A percentile compares a stretch with the other conserved stretches of the same genome.
phyloP scores from a whole-genome alignment of 2,329 filamentous ascomycete species.

The Peltaster fructicola region DNA sequence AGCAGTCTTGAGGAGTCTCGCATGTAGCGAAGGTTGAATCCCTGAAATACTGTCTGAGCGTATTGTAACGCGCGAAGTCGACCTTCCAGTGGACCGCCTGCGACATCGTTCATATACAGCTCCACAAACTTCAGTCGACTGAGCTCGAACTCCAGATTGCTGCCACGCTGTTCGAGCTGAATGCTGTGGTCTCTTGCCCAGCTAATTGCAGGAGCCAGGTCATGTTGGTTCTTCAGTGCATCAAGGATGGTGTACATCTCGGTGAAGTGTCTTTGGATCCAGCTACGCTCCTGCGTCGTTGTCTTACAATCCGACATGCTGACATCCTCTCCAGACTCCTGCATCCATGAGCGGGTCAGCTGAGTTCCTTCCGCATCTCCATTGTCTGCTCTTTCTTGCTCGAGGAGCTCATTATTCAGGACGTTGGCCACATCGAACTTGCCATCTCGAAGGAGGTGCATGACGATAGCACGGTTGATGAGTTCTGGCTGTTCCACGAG shows the following conservation, averaged over 20 bases:
- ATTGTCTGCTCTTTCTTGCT: conserved; percentile 3
- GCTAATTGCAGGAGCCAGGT: conserved; percentile 66
- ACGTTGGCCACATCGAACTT: conserved; percentile 77
- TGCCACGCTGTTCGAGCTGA: conserved; percentile 62
- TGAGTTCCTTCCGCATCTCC: too few relatives aligned
- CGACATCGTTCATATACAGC: conserved; percentile 47
- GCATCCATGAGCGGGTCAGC: conserved; percentile 3
- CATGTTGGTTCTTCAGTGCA: conserved; percentile 50
- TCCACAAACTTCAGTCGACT: conserved; percentile 79
- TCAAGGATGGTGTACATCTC: conserved; percentile 84
- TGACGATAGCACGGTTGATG: conserved; percentile 84
- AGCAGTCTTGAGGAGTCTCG: conserved; percentile 67
- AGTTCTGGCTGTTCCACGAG: conserved; percentile 57
- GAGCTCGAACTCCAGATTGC: conserved; percentile 89
- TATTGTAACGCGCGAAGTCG: conserved; percentile 54
- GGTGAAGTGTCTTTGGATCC: conserved; percentile 64
- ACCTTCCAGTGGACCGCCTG: conserved; percentile 31
- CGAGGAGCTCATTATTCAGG: conserved; percentile 56
- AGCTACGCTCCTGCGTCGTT: conserved; percentile 4
- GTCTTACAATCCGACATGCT: conserved; percentile 2
- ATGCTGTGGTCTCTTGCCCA: conserved; percentile 63
- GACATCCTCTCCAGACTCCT: conserved; percentile 4
- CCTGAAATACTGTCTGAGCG: conserved; percentile 53
- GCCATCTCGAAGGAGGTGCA: conserved; percentile 90
- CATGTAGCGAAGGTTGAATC: conserved; percentile 58